These are phyloP conservation scores for Talaromyces sp. DNA, from an alignment of 2,329 filamentous ascomycete species.

Conservation along the genomic window DNA sequence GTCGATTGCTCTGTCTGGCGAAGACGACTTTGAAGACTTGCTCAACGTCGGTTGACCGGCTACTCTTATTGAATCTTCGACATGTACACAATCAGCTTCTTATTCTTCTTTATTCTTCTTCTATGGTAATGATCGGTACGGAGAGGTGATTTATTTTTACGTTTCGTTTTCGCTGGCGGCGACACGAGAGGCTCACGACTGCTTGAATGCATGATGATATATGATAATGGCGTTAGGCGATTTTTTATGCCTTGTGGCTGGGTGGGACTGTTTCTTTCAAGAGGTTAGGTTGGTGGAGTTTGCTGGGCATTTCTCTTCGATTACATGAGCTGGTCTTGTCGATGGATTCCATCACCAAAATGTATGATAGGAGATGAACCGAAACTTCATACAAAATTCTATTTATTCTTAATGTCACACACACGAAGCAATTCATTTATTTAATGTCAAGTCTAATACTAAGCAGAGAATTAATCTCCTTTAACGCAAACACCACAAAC, in stretches of 20 bases:
- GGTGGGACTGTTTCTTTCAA: neutral
- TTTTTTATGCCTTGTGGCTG: neutral
- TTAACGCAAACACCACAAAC: conserved; percentile 54
- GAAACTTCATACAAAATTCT: neutral
- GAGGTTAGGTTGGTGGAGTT: neutral
- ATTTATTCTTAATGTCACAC: neutral
- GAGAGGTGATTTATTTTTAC: neutral
- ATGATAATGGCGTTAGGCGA: neutral
- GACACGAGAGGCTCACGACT: neutral
- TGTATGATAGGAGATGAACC: conserved; percentile 4
- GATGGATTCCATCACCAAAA: neutral
- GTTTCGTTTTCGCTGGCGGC: conserved; percentile 2
- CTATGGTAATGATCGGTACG: neutral
- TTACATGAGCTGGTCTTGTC: neutral
- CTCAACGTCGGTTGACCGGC: conserved; percentile 28
- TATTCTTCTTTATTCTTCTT: neutral
- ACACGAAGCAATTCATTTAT: neutral
- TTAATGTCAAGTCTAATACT: too few relatives aligned
- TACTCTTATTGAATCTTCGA: neutral
- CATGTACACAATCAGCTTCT: neutral
- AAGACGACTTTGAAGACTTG: conserved; percentile 33
- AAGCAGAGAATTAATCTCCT: conserved; percentile 57
- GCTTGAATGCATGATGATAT: conserved; percentile 6
- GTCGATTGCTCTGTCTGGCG: conserved; percentile 29
- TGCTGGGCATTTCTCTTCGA: neutral